These are phyloP conservation scores for Cinchona pubescens DNA, from an alignment of 257 asterid genomes.

Conservation along the genomic window DNA sequence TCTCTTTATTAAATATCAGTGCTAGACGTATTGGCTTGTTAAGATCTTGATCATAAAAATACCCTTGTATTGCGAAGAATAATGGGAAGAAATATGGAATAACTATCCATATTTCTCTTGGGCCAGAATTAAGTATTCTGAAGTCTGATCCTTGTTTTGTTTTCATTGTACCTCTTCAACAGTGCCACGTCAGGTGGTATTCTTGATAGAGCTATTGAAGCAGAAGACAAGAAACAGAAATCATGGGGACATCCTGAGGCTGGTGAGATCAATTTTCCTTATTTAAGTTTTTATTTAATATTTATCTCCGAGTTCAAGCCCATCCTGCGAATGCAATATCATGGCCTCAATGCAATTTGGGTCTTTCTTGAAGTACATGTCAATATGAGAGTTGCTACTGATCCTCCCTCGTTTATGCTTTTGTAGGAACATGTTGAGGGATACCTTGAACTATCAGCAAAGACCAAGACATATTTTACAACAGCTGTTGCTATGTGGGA, in stretches of 20 bases:
- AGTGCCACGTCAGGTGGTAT: conserved; percentile 91
- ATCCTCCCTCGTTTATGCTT: conserved; percentile 15
- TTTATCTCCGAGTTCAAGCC: background rate
- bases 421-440: conserved; percentile 84
- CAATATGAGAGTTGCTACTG: background rate
- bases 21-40: background rate
- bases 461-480: conserved; percentile 72
- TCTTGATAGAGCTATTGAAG: conserved; percentile 90
- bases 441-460: conserved; percentile 85
- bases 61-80: background rate
- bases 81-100: background rate
- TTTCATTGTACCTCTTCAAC: conserved; percentile 17
- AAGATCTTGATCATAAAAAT: background rate
- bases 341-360: background rate
- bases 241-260: conserved; percentile 80
- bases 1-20: background rate
- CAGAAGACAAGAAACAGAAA: conserved; percentile 80
- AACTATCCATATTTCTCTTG: background rate
- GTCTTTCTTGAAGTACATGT: background rate
- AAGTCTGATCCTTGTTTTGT: background rate
- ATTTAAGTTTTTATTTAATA: background rate
- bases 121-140: background rate
- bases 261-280: conserved; percentile 39
- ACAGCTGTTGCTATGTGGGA: conserved; percentile 83
- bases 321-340: background rate